Conservation (phyloP, 768 basidiomycete genomes). For the Tylopilus cervinicoccineus region DNA sequence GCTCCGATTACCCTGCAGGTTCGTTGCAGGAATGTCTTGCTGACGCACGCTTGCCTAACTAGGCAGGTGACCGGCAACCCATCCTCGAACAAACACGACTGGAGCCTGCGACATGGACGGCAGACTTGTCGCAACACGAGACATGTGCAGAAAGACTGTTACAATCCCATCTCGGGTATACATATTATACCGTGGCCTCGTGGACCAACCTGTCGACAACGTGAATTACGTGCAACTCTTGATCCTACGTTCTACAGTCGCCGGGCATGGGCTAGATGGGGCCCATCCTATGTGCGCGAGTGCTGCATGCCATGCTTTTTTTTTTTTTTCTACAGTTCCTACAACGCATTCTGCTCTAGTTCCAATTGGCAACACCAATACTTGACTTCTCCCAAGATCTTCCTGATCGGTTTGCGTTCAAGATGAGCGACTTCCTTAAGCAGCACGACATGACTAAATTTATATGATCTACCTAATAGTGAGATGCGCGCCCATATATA, state of each 20-base stretch:
- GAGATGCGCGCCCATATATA: slow-evolving; percentile 1
- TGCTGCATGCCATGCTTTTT: not conserved
- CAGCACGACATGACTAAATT: slow-evolving; percentile 2
- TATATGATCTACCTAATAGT: not conserved
- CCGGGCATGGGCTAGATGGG: not conserved
- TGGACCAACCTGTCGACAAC: not conserved
- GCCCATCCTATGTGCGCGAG: not conserved
- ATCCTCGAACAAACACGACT: too few relatives aligned
- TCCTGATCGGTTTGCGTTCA: slow-evolving; percentile 10
- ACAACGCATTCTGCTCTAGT: not conserved
- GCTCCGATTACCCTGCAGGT: not conserved
- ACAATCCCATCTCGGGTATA: too few relatives aligned
- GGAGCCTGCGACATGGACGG: too few relatives aligned
- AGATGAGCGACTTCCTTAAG: slow-evolving; percentile 17
- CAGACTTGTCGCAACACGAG: too few relatives aligned
- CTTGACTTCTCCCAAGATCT: slow-evolving; percentile 1
- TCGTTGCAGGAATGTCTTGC: not conserved
- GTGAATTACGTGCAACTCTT: slow-evolving; percentile 14
- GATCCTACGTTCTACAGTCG: slow-evolving; percentile 1
- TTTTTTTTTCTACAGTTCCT: too few relatives aligned
- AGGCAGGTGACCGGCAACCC: too few relatives aligned
- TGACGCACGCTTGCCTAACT: slow-evolving; percentile 5
- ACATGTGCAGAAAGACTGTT: too few relatives aligned
- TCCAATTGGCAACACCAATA: slow-evolving; percentile 2
- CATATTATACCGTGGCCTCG: slow-evolving; percentile 4